Evolutionary conservation across 2,329 filamentous ascomycete genomes (phyloP).

Genomic region (Alternaria triticimaculans): DNA sequence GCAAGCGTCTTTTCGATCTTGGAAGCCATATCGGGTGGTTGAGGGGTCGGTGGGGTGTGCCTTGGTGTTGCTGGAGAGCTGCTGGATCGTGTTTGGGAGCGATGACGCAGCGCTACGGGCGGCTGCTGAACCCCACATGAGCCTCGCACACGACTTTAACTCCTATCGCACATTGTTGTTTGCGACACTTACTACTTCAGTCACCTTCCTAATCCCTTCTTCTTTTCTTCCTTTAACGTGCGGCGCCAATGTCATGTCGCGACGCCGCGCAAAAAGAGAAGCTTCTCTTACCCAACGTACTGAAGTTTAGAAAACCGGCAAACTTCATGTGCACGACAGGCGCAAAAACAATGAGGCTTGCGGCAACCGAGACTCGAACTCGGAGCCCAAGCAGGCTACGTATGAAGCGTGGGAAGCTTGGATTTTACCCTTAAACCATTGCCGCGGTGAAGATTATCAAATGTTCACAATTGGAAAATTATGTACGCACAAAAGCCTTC

Average conservation of each 20-base stretch:
- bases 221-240: neutral
- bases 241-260: neutral
- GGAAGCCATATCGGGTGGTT: constrained; percentile 35
- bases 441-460: constrained; percentile 13
- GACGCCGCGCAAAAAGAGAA: neutral
- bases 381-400: constrained; percentile 30
- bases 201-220: neutral
- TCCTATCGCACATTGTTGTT: neutral
- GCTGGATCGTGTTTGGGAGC: constrained; percentile 5
- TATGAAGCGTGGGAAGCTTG: constrained; percentile 34
- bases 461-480: too few species aligned
- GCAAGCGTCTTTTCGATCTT: constrained; percentile 76
- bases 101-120: constrained; percentile 29
- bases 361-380: constrained; percentile 36
- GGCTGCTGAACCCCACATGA: constrained; percentile 15
- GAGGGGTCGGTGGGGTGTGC: neutral
- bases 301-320: neutral
- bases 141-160: neutral
- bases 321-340: neutral
- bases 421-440: constrained; percentile 44
- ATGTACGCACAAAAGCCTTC: too few species aligned
- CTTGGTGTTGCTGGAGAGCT: constrained; percentile 3
- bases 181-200: neutral
- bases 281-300: fast-evolving
- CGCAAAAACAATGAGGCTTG: constrained; percentile 8